Evolutionary conservation across 2,329 filamentous ascomycete species (phyloP).

Genomic region (Colletotrichum euphorbiae): DNA sequence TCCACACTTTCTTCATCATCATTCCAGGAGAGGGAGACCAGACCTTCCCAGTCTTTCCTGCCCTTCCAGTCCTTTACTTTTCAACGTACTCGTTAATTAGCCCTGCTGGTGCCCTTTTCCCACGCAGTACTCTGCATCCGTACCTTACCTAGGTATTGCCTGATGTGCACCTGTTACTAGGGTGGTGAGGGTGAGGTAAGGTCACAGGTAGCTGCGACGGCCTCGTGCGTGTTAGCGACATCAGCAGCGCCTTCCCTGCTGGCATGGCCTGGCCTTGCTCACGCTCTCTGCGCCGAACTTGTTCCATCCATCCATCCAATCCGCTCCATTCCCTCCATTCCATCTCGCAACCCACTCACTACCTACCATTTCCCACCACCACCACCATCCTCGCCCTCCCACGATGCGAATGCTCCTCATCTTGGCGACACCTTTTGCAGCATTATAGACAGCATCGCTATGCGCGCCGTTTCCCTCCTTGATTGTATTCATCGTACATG

Average conservation of each 20-base stretch:
- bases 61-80: not conserved
- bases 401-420: conserved; percentile 40
- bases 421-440: conserved; percentile 33
- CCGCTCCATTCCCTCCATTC: conserved; percentile 27
- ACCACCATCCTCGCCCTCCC: conserved; percentile 25
- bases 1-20: conserved; percentile 29
- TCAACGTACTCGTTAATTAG: too few species aligned
- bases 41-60: conserved; percentile 22
- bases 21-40: not conserved
- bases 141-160: too few species aligned
- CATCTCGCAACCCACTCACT: conserved; percentile 21
- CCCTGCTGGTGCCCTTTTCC: too few species aligned
- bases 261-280: conserved; percentile 17
- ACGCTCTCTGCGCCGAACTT: conserved; percentile 15
- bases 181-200: too few species aligned
- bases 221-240: conserved; percentile 27
- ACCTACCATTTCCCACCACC: conserved; percentile 18
- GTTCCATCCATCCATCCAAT: conserved; percentile 28
- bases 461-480: conserved; percentile 39
- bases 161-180: not conserved
- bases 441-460: conserved; percentile 42
- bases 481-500: conserved; percentile 36
- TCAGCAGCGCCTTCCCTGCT: conserved; percentile 24
- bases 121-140: too few species aligned
- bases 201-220: not conserved